These are phyloP conservation scores for Golubevia pallescens DNA, from an alignment of 1,284 basidiomycete species.

Conservation along the genomic window DNA sequence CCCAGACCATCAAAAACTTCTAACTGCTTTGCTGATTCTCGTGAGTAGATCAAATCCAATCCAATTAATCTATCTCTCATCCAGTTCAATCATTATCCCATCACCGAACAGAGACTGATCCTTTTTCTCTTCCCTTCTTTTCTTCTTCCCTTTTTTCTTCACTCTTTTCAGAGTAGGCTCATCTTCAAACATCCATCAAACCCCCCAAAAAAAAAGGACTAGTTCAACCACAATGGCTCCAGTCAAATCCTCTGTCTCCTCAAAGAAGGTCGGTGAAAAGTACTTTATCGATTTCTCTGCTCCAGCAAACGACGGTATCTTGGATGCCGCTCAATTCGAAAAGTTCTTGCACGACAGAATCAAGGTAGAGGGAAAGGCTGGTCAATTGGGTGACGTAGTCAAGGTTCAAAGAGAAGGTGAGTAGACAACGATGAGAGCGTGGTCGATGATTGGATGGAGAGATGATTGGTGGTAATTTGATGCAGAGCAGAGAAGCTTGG, in stretches of 20 bases:
- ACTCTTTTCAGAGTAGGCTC: not conserved
- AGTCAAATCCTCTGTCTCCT: slow-evolving; percentile 10
- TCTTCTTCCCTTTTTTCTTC: no score
- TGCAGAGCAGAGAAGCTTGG: no score
- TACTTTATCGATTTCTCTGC: slow-evolving; percentile 64
- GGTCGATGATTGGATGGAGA: not conserved
- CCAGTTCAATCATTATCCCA: no score
- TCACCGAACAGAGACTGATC: no score
- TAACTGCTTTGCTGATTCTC: no score
- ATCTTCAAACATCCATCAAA: not conserved
- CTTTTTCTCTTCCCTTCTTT: no score
- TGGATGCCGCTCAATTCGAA: slow-evolving; percentile 62
- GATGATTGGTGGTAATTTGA: not conserved
- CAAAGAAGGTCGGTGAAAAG: slow-evolving; percentile 52
- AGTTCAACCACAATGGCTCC: slow-evolving; percentile 2
- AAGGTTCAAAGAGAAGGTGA: slow-evolving; percentile 65
- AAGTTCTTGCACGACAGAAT: slow-evolving; percentile 65
- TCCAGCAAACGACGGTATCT: slow-evolving; percentile 62
- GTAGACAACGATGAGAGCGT: slow-evolving; percentile 13
- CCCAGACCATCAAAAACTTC: not conserved
- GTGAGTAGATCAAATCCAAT: no score
- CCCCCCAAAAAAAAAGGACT: not conserved
- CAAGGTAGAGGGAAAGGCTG: slow-evolving; percentile 65
- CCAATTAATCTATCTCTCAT: no score
- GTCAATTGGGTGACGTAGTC: slow-evolving; percentile 66